Percentiles rank a stretch among this genome's conserved stretches.
Evolutionary conservation across 1,284 basidiomycete genomes (phyloP).

Genomic region (Cryptococcus sp.): DNA sequence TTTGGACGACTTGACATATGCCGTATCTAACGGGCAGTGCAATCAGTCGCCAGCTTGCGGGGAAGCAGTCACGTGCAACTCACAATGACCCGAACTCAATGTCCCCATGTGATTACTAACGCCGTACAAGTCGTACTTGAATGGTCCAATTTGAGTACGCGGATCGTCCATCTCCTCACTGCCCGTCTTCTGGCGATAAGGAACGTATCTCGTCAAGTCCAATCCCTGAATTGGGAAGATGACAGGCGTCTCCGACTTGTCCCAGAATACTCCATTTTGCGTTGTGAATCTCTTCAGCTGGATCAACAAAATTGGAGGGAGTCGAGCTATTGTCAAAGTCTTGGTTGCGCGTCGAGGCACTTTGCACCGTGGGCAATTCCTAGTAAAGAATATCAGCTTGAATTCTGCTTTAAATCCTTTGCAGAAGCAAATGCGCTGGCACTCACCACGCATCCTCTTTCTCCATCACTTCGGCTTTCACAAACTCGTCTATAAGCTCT

Average conservation of each 20-base stretch:
- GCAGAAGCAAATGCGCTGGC: not conserved
- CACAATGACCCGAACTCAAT: constrained; percentile 87
- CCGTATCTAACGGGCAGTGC: constrained; percentile 66
- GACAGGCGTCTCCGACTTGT: constrained; percentile 88
- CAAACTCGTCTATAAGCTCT: constrained; percentile 86
- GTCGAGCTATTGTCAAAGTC: constrained; percentile 78
- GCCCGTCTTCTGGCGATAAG: constrained; percentile 69
- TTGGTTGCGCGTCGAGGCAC: constrained; percentile 78
- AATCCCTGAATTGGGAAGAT: constrained; percentile 82
- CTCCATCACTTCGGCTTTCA: constrained; percentile 86
- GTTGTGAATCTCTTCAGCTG: constrained; percentile 95
- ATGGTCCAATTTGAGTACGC: constrained; percentile 75
- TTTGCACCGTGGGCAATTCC: constrained; percentile 94
- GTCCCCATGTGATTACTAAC: constrained; percentile 92
- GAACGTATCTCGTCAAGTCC: constrained; percentile 91
- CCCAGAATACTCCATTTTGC: constrained; percentile 82
- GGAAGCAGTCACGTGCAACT: constrained; percentile 48
- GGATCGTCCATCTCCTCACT: constrained; percentile 64
- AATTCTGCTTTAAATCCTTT: not conserved
- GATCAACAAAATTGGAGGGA: constrained; percentile 91
- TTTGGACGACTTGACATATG: constrained; percentile 71
- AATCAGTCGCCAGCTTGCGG: not conserved
- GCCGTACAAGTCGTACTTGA: constrained; percentile 82
- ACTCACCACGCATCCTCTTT: constrained; percentile 91
- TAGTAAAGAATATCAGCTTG: constrained; percentile 39